Base-by-base conservation (phyloP, 805 yeast genomes). In the Yueomyces sp. region DNA sequence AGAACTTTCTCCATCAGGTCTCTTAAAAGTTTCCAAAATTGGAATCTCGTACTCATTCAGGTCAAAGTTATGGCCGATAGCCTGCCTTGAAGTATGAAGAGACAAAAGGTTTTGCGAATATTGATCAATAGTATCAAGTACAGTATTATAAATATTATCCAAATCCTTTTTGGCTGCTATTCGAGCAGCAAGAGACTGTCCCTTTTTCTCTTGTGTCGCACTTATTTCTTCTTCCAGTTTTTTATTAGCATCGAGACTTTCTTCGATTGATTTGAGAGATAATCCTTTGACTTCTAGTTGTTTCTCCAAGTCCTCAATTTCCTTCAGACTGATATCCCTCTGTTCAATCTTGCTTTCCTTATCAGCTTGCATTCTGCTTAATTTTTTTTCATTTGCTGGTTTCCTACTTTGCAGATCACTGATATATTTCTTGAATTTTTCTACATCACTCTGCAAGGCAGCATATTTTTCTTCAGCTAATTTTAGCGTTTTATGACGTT, bases 341-440 rank as follows among this genome's bases (percentile, higher is more conserved):
- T 19, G 19, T 19, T 19, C 19, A 19, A 19, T 19, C 19, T 19
- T n/a, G 12, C 26, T 9, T n/a, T 41, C 33, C 38, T 79, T 70
- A 52, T 84, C 92, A 5, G 57, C 60, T 32, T 69, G 66, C 46
- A 83, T 72, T 49, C 76, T 76, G n/a, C 69, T 65, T 41, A 85
- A 56, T 39, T 76, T 73, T 19, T 60, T 50, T 2, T 72, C 68
- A 92, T 95, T 83, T 55, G 77, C 79, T 11, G 58, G 50, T 50
- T 78, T 80, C 47, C 85, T 69, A n/a, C 66, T 65, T 51, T 77
- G 74, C 75, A 83, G 79, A 5, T 76, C 69, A 39, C 76, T 76
- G 43, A 83, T 77, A 55, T 81, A 85, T n/a, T 77, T 80, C 52
- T 74, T 72, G 53, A 85, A 82, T 59, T 82, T 81, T 39, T 66